phyloP scores from a whole-genome alignment of 108 stramenopile species.

The Nannochloropsis gaditana region DNA sequence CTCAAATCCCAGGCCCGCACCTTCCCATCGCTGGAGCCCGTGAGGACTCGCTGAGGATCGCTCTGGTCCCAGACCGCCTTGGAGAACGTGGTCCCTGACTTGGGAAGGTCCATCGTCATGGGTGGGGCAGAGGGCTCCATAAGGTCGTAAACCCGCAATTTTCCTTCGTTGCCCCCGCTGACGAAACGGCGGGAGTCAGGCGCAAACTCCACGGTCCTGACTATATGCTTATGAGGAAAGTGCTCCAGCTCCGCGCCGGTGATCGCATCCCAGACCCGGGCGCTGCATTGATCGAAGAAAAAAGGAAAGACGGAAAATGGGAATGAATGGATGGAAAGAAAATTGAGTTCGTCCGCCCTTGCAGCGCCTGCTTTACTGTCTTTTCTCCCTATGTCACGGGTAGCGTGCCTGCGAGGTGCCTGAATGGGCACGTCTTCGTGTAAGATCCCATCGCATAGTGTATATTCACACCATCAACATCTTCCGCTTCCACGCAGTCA shows the following conservation, averaged over 20 bases:
- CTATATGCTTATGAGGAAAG: slow-evolving; percentile 88
- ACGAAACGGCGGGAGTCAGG: slow-evolving; percentile 66
- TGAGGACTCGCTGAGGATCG: slow-evolving; percentile 29
- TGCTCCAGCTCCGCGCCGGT: slow-evolving; percentile 52
- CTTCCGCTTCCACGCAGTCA: too few relatives aligned
- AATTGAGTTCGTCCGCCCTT: not conserved
- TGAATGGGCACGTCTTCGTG: too few relatives aligned
- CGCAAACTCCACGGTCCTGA: slow-evolving; percentile 87
- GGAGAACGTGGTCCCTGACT: not conserved
- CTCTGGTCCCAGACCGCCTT: slow-evolving; percentile 34
- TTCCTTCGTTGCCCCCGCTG: slow-evolving; percentile 88
- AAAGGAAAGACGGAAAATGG: not conserved
- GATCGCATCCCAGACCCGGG: slow-evolving; percentile 56
- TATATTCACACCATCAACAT: too few relatives aligned
- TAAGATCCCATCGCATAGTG: too few relatives aligned
- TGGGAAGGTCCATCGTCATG: not conserved
- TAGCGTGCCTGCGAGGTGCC: too few relatives aligned
- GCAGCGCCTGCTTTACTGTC: not conserved
- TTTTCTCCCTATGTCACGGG: not conserved
- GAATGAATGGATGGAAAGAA: not conserved
- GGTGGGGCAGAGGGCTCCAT: not conserved
- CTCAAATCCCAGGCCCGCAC: slow-evolving; percentile 43
- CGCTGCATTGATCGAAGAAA: not conserved
- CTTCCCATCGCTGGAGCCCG: slow-evolving; percentile 36
- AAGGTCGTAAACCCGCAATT: slow-evolving; percentile 75